Evolutionary conservation across 2,329 filamentous ascomycete genomes (phyloP), one percentile per base, ranked within the genome.

Genomic region (Colletotrichum simmondsii): DNA sequence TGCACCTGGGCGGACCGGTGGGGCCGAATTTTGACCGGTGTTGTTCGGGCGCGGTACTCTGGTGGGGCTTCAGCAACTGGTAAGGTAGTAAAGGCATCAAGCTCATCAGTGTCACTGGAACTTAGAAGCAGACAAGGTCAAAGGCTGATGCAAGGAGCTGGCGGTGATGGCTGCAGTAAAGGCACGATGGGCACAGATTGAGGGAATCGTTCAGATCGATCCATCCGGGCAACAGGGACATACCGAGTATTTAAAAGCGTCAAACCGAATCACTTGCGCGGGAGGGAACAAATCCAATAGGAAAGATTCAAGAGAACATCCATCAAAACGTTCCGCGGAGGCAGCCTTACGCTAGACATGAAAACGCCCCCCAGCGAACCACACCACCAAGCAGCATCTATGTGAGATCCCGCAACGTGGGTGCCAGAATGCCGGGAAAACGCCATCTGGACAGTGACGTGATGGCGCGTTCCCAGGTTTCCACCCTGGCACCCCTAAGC

Each of bases 361-460:
- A 28, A 8, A 37, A 56, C 57, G 54, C 63, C 32, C 53, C 53
- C 26, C 32, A 30, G 22, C 11, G 4, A 24, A 61, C 42, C 19
- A 11, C 42, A 68, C 22, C 32, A 42, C 1, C 42, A 49, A 28
- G 30, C 37, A 28, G 49, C 14, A 37, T 26, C 26, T 26, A 24
- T 42, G 35, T 52, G 26, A 30, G 16, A 22, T 49, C 19, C 42
- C 42, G 42, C 42, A 49, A 10, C 42, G 42, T 49, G 16, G 42
- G 42, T n/a, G 42, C 42, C 42, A 49, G 8, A 49, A 49, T 22
- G 42, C 19, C 19, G 42, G 19, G 19, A 26, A 30, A 30, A 19
- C n/a, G 52, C 24, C 64, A 42, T 30, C 28, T n/a, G 37, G 19
- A 52, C 24, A 16, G 53, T 72, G 69, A 72, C 69, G 69, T 72